phyloP scores from a whole-genome alignment of 345 rosid genomes.

The Leavenworthia alabamica region DNA sequence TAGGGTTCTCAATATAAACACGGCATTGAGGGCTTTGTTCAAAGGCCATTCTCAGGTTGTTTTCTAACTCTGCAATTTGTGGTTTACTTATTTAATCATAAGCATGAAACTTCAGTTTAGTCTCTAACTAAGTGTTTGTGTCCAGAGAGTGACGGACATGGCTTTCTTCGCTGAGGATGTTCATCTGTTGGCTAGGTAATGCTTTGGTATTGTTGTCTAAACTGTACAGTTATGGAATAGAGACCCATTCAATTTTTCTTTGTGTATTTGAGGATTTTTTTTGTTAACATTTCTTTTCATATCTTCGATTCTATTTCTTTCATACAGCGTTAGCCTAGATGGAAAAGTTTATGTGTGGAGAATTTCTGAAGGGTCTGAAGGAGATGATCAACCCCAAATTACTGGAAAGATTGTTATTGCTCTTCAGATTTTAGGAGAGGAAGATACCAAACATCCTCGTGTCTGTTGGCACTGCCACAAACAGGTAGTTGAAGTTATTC shows the following conservation, averaged over 20 bases:
- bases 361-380: slow-evolving; percentile 70
- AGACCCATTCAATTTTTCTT: neutral
- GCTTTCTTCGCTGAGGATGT: slow-evolving; percentile 89
- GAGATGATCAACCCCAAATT: slow-evolving; percentile 62
- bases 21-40: slow-evolving; percentile 71
- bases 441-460: slow-evolving; percentile 58
- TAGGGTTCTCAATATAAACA: slow-evolving; percentile 71
- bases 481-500: slow-evolving; percentile 60
- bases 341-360: slow-evolving; percentile 75
- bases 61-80: too few relatives aligned
- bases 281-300: too few relatives aligned
- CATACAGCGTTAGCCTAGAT: slow-evolving; percentile 63
- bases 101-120: too few relatives aligned
- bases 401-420: slow-evolving; percentile 54
- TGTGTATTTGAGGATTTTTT: too few relatives aligned
- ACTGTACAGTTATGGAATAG: neutral
- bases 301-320: slow-evolving; percentile 10
- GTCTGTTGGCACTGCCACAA: slow-evolving; percentile 94
- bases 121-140: too few relatives aligned
- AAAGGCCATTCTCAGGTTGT: slow-evolving; percentile 75
- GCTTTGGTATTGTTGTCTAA: neutral
- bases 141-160: slow-evolving; percentile 87
- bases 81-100: too few relatives aligned
- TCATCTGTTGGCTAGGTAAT: slow-evolving; percentile 85
- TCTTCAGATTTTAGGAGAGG: slow-evolving; percentile 53